Evolutionary conservation across 495 filamentous ascomycete genomes (phyloP), one percentile per base, ranked within the genome.

Genomic region (Aspergillus diversus): DNA sequence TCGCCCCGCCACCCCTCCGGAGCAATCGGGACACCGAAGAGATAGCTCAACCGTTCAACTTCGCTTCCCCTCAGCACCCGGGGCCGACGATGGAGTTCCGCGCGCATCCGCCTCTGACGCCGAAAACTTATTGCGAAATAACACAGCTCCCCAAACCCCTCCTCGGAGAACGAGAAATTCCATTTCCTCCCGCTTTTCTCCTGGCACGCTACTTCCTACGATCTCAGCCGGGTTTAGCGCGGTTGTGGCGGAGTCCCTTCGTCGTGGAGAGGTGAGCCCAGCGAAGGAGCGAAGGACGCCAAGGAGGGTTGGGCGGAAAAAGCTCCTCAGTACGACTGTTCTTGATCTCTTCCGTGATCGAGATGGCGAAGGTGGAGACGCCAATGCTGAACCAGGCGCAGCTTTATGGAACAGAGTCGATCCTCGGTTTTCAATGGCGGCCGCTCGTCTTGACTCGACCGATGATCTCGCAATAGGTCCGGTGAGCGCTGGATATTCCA

Each of bases 231-330:
- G 83, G 17, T 79, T 88, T 57, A 85, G 78, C 69, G 86, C 81
- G 3, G 81, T 88, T 3, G 84, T 88, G 6, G 87, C 86, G 5
- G 88, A 91, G 64, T 82, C 84, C 17, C 68, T 88, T 5, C 81
- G 84, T 33, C 81, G 84, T 9, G 84, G 83, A 31, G 76, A 82
- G 57, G 72, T 69, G 27, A 78, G 69, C 39, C 73, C 77, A n/a
- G 66, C 68, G 34, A 80, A 77, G 53, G 72, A 77, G 15, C 73
- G 77, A 13, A 64, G 59, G 32, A 62, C 55, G 4, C 63, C 68
- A n/a, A 73, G 59, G 39, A 50, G 64, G 9, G 69, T 64, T 5
- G 69, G 69, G 33, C 67, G 76, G 8, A 71, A 70, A 27, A 69
- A 67, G 46, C 73, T 69, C 57, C 61, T 74, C 0, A 74, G 74